Base-by-base conservation (phyloP, 495 filamentous ascomycete species). In the Evansstolkia leycettana region DNA sequence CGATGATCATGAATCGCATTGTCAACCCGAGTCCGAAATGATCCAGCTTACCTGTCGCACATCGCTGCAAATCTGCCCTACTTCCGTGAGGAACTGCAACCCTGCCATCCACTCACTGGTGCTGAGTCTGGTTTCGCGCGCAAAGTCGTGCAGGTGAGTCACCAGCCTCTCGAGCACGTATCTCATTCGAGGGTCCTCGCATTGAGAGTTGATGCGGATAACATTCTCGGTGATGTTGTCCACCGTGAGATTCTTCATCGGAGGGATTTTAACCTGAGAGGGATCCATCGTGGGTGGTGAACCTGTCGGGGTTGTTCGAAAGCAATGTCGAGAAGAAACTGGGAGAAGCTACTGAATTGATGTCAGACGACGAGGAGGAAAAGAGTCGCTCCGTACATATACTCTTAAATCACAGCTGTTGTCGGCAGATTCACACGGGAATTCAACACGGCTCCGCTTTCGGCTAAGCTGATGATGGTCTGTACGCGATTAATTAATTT, bases 181-280 rank as follows among this genome's bases (percentile, higher is more conserved):
- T 40, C 72, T 76, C 47, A 84, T 62, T 27, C 84, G 76, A 33
- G 60, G 50, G 50, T 87, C 67, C 35, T 59, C 39, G 44, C 72
- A 70, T 48, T 80, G 78, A 11, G 80, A 81, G 62, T 86, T 89
- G 53, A 84, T 82, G 14, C 64, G 65, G 47, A 76, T 68, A 15
- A 76, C 75, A 50, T 87, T 87, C 23, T 76, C 69, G 40, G 84
- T 89, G 63, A 90, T 88, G 56, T 87, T 87, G 46, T 87, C 83
- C 43, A 75, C 74, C 9, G 78, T 88, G 20, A 86, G 65, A 58
- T 88, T 70, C 48, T 78, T 80, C 60, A 84, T 70, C 0, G 70
- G 65, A 27, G 72, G 73, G 46, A 73, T 63, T 13, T 60, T 65
- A 35, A 66, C 57, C 33, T 67, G 42, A 5, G 61, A 62, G 37